Evolutionary conservation across 2,329 filamentous ascomycete species (phyloP), one percentile per base, ranked within the genome.

Genomic region (Moelleriella libera): DNA sequence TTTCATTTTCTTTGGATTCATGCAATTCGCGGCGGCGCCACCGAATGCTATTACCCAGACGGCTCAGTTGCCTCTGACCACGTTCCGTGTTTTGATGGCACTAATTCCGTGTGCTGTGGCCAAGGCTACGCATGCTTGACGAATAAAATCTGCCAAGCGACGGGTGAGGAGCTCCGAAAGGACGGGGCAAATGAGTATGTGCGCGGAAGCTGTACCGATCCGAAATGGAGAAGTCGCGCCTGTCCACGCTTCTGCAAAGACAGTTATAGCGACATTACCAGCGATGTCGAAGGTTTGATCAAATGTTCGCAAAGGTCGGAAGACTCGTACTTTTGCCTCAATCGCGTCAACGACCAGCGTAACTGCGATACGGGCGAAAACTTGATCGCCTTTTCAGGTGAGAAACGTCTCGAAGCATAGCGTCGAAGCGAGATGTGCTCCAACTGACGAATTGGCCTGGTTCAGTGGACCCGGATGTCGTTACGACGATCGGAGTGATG

Each of bases 181-280:
- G 46, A 48, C 0, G 54, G 54, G 5, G 53, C 57, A 5, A 50
- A 51, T 3, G 46, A 51, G 6, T 63, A 54, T 29, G 58, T 61
- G 4, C 58, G 64, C 6, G 62, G 61, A 8, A 55, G 58, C 32
- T 67, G 64, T 39, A 66, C 63, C 1, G 61, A 66, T 46, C 47
- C 54, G 43, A 50, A 43, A 1, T 67, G 61, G 58, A 48, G 54
- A 21, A 61, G 57, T 40, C 49, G 53, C 12, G 52, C 50, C 11
- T 67, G 63, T 46, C 63, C 63, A 3, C 43, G 50, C 5, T 63
- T 65, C 47, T 67, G 63, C 51, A 53, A 59, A n/a, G 54, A 59
- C 28, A 50, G 50, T 9, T 45, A 53, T 8, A 28, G 46, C 5
- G 55, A 60, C 45, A 51, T 51, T 9, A 37, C 55, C 0, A 45